A percentile compares a stretch with the other conserved stretches of the same genome.
Evolutionary conservation across 2,329 filamentous ascomycete genomes (phyloP).

Genomic region (Trichoderma asperellum): DNA sequence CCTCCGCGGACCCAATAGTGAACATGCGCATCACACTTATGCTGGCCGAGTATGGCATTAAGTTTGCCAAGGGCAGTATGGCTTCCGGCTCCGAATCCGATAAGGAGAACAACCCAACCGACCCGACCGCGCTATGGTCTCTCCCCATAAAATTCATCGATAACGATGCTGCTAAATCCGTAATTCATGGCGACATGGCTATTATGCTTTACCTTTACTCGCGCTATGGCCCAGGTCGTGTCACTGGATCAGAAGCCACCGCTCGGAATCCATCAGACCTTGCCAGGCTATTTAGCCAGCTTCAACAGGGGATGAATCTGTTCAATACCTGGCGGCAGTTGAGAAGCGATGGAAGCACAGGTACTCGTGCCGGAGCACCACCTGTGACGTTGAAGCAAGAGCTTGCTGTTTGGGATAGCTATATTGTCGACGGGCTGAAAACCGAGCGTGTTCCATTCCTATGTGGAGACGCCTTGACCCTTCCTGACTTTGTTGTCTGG

Average conservation of each 20-base stretch:
- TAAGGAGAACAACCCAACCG: conserved; percentile 1
- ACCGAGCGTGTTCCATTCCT: conserved; percentile 47
- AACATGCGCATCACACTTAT: conserved; percentile 57
- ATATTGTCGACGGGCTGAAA: conserved; percentile 33
- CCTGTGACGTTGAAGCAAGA: conserved; percentile 38
- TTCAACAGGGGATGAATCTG: conserved; percentile 47
- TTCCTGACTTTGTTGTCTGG: conserved; percentile 63
- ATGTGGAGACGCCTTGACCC: conserved; percentile 45
- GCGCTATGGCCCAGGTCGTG: conserved; percentile 47
- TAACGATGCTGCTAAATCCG: conserved; percentile 54
- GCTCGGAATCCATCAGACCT: conserved; percentile 38
- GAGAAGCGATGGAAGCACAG: conserved; percentile 15
- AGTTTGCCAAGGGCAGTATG: conserved; percentile 52
- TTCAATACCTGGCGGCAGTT: conserved; percentile 42
- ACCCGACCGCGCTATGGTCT: background rate
- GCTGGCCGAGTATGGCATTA: conserved; percentile 53
- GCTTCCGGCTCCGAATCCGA: conserved; percentile 10
- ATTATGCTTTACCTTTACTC: conserved; percentile 66
- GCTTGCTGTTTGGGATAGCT: conserved; percentile 48
- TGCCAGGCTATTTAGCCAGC: conserved; percentile 45
- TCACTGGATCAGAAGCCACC: conserved; percentile 32
- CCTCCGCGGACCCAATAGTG: conserved; percentile 50
- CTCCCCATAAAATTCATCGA: conserved; percentile 57
- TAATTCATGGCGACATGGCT: conserved; percentile 53
- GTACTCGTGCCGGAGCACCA: conserved; percentile 26